Evolutionary conservation across 1,139 yeast species (phyloP), one percentile per base, ranked within the genome.

Genomic region (Zhuliangozyma parablackwelliae): DNA sequence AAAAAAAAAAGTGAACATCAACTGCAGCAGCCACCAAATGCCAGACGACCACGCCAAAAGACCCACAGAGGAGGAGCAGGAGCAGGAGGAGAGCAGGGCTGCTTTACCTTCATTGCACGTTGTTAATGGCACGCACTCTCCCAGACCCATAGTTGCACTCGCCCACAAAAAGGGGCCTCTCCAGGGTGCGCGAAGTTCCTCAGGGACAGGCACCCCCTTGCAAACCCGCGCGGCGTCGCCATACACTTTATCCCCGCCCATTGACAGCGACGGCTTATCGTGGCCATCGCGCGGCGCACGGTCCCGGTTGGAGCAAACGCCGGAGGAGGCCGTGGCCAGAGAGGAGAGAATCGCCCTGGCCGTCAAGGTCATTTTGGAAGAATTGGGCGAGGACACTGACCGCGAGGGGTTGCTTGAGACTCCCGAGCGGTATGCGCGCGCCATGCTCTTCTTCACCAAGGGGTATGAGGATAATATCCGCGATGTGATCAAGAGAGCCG

Each of bases 261-360:
- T 89, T 31, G 96, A 89, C 54, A 78, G 74, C 35, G 96, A 89
- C 59, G 97, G 96, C 0, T 72, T 89, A 35, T 87, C 96, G 28
- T 89, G 96, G 96, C 97, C 97, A 20, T 81, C 92, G 20, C 54
- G 71, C n/a, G 97, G 97, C 6, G 92, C 97, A 6, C 69, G 95
- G 41, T 60, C 60, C 23, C 70, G 97, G 37, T 72, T 86, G 13
- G 88, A 82, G 38, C 78, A 81, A 42, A 78, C 80, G 3, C 66
- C 72, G 5, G 82, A 73, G 33, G 87, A 83, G 47, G 78, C 81
- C 10, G 56, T 61, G 32, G 73, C 62, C 5, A 73, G 97, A 39
- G 88, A 86, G 50, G 50, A 60, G 33, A 75, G 96, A 43, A 90
- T 92, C 41, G 90, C 96, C 5, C 79, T 58, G 25, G 97, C 97